phyloP scores from a whole-genome alignment of 495 filamentous ascomycete species.

The Podospora fimiseda region DNA sequence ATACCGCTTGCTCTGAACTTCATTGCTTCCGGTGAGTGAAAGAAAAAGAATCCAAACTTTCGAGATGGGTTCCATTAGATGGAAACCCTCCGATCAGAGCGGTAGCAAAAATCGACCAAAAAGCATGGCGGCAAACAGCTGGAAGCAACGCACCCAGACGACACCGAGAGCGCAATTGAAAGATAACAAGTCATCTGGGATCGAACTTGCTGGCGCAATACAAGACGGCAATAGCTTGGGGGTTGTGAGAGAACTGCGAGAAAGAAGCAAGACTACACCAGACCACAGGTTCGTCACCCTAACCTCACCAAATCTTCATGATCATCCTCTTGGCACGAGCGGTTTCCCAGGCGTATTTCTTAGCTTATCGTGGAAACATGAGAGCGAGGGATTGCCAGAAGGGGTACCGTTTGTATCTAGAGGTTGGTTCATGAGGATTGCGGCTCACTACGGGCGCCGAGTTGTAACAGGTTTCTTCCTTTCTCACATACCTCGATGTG shows the following conservation, averaged over 20 bases:
- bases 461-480: conserved; percentile 38
- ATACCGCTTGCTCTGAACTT: conserved; percentile 73
- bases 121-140: background rate
- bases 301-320: conserved; percentile 20
- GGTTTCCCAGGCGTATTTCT: background rate
- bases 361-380: background rate
- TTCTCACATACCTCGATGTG: too few species aligned
- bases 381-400: background rate
- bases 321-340: conserved; percentile 1
- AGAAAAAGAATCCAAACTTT: conserved; percentile 19
- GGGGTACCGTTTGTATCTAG: background rate
- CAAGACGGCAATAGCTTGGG: background rate
- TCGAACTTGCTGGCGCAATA: too few species aligned
- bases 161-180: background rate
- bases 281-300: conserved; percentile 26
- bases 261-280: background rate
- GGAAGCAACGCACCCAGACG: background rate
- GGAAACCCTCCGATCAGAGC: conserved; percentile 29
- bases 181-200: too few species aligned
- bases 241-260: background rate
- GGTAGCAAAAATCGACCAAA: conserved; percentile 27
- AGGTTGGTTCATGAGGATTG: conserved; percentile 28
- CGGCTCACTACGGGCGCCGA: conserved; percentile 86
- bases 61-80: background rate
- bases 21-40: conserved; percentile 74